phyloP scores from a whole-genome alignment of 352 stramenopile species.

The Phytophthora cactorum region DNA sequence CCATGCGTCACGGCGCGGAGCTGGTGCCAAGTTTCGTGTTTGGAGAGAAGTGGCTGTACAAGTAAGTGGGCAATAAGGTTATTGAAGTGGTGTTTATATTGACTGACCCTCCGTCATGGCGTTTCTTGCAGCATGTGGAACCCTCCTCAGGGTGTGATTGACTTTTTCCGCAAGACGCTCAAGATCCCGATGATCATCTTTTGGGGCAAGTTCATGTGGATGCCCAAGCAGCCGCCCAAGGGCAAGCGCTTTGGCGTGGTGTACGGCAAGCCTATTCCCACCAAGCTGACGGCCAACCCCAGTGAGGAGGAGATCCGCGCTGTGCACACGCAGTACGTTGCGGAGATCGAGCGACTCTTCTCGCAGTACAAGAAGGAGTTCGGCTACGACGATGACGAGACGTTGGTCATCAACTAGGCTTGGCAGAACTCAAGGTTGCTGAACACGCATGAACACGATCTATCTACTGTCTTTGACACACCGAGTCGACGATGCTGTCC shows the following conservation, averaged over 20 bases:
- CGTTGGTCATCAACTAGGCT: constrained; percentile 62
- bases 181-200: constrained; percentile 83
- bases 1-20: constrained; percentile 75
- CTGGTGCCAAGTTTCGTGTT: constrained; percentile 84
- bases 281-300: constrained; percentile 59
- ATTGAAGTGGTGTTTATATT: neutral
- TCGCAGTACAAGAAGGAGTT: constrained; percentile 74
- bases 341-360: constrained; percentile 70
- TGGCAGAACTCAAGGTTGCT: too few relatives aligned
- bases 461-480: constrained; percentile 5
- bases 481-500: constrained; percentile 28
- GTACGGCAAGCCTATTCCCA: constrained; percentile 73
- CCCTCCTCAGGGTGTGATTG: constrained; percentile 60
- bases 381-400: constrained; percentile 80
- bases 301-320: constrained; percentile 62
- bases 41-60: constrained; percentile 83
- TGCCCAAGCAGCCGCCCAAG: constrained; percentile 61
- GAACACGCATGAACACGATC: neutral
- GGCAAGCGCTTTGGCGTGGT: constrained; percentile 78
- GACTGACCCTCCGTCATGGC: constrained; percentile 6
- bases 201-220: constrained; percentile 84
- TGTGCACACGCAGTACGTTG: constrained; percentile 65
- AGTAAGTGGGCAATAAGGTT: constrained; percentile 39
- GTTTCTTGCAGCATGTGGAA: constrained; percentile 60
- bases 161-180: constrained; percentile 72